Percentiles rank a stretch among this genome's conserved stretches.
Evolutionary conservation across 495 filamentous ascomycete species (phyloP).

Genomic region (Neurospora sp.): DNA sequence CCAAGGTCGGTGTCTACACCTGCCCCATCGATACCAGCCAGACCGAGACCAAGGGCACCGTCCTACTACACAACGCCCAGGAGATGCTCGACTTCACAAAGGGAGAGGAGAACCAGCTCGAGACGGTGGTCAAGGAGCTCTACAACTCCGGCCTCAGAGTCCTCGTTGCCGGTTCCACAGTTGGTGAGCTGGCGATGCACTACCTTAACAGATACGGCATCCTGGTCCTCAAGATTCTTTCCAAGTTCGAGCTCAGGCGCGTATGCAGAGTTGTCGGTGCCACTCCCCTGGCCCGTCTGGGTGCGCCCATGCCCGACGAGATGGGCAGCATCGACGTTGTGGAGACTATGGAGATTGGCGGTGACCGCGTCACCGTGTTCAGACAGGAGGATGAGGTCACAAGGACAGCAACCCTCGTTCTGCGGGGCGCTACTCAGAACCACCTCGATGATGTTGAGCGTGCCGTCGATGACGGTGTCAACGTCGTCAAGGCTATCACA

Average conservation of each 20-base stretch:
- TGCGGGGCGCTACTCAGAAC: constrained; percentile 94
- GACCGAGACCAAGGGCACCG: constrained; percentile 99
- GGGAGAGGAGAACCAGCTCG: constrained; percentile 88
- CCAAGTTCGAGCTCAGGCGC: constrained; percentile 92
- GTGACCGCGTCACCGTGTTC: constrained; percentile 97
- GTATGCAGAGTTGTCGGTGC: constrained; percentile 95
- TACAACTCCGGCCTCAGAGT: constrained; percentile 89
- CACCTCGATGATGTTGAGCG: constrained; percentile 96
- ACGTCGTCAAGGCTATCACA: constrained; percentile 97
- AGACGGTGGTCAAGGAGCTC: constrained; percentile 85
- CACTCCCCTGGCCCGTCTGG: constrained; percentile 86
- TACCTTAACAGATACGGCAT: constrained; percentile 97
- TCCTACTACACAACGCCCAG: constrained; percentile 93
- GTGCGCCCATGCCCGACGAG: constrained; percentile 98
- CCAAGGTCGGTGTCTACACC: constrained; percentile 93
- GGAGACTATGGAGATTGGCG: constrained; percentile 96
- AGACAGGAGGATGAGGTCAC: constrained; percentile 90
- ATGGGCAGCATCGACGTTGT: constrained; percentile 94
- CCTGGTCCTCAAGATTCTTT: constrained; percentile 92
- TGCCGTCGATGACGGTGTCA: constrained; percentile 96
- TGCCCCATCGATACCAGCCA: constrained; percentile 93
- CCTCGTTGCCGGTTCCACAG: constrained; percentile 78
- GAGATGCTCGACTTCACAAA: constrained; percentile 98
- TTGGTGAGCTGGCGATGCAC: constrained; percentile 93
- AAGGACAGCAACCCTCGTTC: constrained; percentile 86